Base-by-base conservation (phyloP, 2,329 filamentous ascomycete genomes). In the Triangularia verruculosa region DNA sequence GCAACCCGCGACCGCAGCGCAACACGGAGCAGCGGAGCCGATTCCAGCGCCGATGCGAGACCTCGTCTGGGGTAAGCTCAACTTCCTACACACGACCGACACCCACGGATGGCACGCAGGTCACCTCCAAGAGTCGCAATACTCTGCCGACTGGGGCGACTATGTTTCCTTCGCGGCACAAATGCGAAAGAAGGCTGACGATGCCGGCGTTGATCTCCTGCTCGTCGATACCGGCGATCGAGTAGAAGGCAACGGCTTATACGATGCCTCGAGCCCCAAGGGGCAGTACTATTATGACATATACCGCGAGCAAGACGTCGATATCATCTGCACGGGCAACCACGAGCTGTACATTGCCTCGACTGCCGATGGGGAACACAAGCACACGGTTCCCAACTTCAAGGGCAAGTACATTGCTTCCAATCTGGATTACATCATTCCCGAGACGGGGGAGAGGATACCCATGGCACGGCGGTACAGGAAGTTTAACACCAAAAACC, bases 81-180 rank as follows among this genome's bases (percentile, higher is more conserved):
- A 98, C 81, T 96, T 97, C 76, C 78, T 99, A n/a, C 93, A 96
- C 73, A 98, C 95, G 0, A 98, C 95, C 47, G 91, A 98, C 75
- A 95, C 91, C 4, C 95, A 98, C 78, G 94, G 95, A 71, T 99
- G 95, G 95, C 89, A 96, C 73, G 92, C 87, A 9, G 95, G 95
- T 1, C 95, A 99, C 80, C 79, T 98, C 4, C 89, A 93, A 79
- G 95, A 99, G 78, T 83, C 92, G 2, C 94, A 95, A 65, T 99
- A 96, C 77, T 93, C 92, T 6, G 94, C 92, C 55, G 95, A 99
- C 76, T 98, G 95, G 93, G 95, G 95, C 64, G 95, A 99, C 78
- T 99, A 98, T 77, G 85, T 98, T 71, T 97, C 94, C 6, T 97
- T 99, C 74, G 87, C 93, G 32, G 82, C 89, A 34, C 92, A 94